Evolutionary conservation across 805 yeast species (phyloP).

Genomic region (Spencermartinsiella europaea): DNA sequence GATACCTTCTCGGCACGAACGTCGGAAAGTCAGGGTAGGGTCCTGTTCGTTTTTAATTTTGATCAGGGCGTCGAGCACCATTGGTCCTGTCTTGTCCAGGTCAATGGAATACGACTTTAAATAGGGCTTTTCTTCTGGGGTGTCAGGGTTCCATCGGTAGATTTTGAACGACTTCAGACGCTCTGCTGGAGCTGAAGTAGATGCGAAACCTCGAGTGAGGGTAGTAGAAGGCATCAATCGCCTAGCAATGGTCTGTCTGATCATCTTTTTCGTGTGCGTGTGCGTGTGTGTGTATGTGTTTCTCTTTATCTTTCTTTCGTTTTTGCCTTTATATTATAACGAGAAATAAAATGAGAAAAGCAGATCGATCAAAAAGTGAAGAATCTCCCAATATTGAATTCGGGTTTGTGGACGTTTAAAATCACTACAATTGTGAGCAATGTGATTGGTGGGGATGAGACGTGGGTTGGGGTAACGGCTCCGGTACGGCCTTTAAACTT

Average conservation of each 20-base stretch:
- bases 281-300: no score
- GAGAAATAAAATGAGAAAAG: no score
- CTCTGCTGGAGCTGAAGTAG: conserved; percentile 49
- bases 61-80: conserved; percentile 91
- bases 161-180: conserved; percentile 80
- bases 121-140: conserved; percentile 85
- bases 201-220: conserved; percentile 16
- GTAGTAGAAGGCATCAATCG: not conserved
- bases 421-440: not conserved
- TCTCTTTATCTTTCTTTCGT: no score
- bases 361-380: no score
- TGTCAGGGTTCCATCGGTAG: conserved; percentile 98
- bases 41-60: conserved; percentile 97
- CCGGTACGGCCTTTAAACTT: no score
- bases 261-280: no score
- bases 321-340: no score
- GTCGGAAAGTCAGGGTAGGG: conserved; percentile 89
- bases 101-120: conserved; percentile 81
- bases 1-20: conserved; percentile 99
- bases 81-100: conserved; percentile 91
- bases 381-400: no score
- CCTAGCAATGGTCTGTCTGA: not conserved
- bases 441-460: not conserved
- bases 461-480: not conserved
- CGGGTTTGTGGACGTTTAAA: no score